Evolutionary conservation across 495 filamentous ascomycete species (phyloP).

Genomic region (Choiromyces venosus): DNA sequence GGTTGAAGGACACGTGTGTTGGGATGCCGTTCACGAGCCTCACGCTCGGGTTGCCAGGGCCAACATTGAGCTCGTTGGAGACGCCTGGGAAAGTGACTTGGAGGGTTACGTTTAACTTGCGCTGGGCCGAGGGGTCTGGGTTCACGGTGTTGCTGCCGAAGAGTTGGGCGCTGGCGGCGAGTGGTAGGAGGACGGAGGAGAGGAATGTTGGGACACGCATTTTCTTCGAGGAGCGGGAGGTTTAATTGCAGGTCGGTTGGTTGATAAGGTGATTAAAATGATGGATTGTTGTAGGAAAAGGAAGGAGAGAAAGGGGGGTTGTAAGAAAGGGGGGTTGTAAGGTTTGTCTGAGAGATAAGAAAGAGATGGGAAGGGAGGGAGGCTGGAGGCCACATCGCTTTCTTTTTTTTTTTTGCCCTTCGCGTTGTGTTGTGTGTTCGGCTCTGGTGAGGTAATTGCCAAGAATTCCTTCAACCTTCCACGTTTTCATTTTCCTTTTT

Average conservation of each 20-base stretch:
- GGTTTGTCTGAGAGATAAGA: not conserved
- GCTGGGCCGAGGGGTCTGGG: conserved; percentile 23
- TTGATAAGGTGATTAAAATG: not conserved
- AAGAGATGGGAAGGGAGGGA: not conserved
- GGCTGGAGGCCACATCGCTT: not conserved
- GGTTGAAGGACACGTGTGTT: conserved; percentile 72
- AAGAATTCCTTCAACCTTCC: not conserved
- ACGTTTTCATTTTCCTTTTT: not conserved
- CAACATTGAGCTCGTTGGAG: conserved; percentile 47
- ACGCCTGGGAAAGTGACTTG: conserved; percentile 69
- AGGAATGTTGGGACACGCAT: conserved; percentile 18
- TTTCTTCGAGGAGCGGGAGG: not conserved
- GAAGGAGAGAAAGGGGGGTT: not conserved
- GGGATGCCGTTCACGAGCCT: conserved; percentile 90
- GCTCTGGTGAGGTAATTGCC: not conserved
- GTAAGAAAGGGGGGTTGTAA: too few relatives aligned
- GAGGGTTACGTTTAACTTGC: conserved; percentile 65
- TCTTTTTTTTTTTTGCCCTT: not conserved
- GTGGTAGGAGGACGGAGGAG: conserved; percentile 22
- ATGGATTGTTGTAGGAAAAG: not conserved
- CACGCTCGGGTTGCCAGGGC: conserved; percentile 76
- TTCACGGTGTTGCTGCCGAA: conserved; percentile 17
- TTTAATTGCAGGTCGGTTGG: not conserved
- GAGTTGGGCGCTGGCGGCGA: conserved; percentile 31
- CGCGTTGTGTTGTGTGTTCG: not conserved